Base-by-base conservation (phyloP, 1,284 basidiomycete species). In the Melampsora americana region DNA sequence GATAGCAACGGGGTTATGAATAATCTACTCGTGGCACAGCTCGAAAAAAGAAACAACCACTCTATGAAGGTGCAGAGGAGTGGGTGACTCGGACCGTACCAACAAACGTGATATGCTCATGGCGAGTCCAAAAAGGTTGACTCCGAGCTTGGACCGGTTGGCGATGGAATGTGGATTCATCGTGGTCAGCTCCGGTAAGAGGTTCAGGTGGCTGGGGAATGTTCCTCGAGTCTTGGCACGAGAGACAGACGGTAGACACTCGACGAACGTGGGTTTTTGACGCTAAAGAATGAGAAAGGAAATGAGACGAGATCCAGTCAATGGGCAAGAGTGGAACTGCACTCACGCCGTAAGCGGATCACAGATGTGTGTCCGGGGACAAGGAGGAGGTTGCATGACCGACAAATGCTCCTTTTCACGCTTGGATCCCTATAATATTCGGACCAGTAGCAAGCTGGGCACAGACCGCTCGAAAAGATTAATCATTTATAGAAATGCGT, bases 191-290 rank as follows among this genome's bases (percentile, higher is more conserved):
- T 44, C 28, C 14, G n/a, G 44, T 20, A 9, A 14, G 61, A 3
- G 44, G 30, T 61, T 71, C 59, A 28, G 69, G 69, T 46, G 69
- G 69, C 9, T 71, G 69, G 35, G 69, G 69, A 28, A 71, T 71
- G 7, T 23, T 14, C 5, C 44, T 42, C 26, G 32, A 30, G 20
- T 71, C 60, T 11, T 44, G 12, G 42, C 69, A 71, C 16, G 60
- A 59, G 28, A 46, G 60, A 23, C 69, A 71, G 18, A 61, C 50
- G 18, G 46, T 44, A 7, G 39, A 32, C n/a, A 71, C 60, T 28
- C 64, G 61, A 44, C 64, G 69, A n/a, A 12, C 53, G 44, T 71
- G 69, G 1, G 69, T 48, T n/a, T 61, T 30, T 3, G 69, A 71
- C 18, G 42, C 69, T 71, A 35, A 64, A 28, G 14, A 12, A 42